Evolutionary conservation across 441 rosid genomes (phyloP).

Genomic region (Jatropha multifida): DNA sequence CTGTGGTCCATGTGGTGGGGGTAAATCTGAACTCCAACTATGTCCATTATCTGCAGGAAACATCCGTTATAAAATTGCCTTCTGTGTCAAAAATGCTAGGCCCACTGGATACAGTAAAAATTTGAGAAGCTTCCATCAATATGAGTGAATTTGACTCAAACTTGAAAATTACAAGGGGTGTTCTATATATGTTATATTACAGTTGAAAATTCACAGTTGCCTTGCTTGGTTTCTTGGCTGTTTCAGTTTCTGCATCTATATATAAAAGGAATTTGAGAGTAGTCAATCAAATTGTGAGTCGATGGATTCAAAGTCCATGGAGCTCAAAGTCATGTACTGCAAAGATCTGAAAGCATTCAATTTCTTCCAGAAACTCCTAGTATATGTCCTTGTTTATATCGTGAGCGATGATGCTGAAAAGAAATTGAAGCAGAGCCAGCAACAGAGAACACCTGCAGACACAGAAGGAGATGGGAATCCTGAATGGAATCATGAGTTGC

Average conservation of each 20-base stretch:
- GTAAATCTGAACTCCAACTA: background rate
- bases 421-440: slow-evolving; percentile 30
- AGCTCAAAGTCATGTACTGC: slow-evolving; percentile 42
- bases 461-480: slow-evolving; percentile 54
- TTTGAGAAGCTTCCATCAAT: slow-evolving; percentile 1
- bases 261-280: no score
- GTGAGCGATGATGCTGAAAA: slow-evolving; percentile 34
- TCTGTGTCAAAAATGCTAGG: background rate
- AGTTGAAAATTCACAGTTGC: background rate
- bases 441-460: slow-evolving; percentile 44
- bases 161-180: background rate
- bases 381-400: slow-evolving; percentile 42
- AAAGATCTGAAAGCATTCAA: slow-evolving; percentile 51
- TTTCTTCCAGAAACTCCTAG: slow-evolving; percentile 56
- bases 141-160: background rate
- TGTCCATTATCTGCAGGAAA: background rate
- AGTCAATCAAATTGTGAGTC: background rate
- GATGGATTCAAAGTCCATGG: slow-evolving; percentile 39
- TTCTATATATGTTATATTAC: slow-evolving; percentile 1
- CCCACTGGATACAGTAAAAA: background rate
- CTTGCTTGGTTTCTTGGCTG: background rate
- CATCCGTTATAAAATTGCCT: background rate
- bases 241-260: background rate
- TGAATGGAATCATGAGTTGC: slow-evolving; percentile 56
- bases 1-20: slow-evolving; percentile 6